Base-by-base conservation (phyloP, 129 eudicot species). In the Lactuca sativa region DNA sequence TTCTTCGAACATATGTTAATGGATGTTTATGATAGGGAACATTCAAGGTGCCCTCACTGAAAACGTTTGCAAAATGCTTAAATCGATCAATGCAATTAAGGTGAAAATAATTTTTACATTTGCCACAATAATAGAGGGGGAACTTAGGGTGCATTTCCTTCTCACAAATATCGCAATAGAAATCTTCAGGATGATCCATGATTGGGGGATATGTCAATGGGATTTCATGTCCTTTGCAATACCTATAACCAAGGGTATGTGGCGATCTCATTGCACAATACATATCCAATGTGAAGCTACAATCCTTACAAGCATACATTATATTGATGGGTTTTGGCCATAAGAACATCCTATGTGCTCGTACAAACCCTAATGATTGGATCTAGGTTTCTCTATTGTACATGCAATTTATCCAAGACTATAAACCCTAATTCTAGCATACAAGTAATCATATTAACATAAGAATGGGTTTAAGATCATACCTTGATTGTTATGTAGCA, bases 131-230 rank as follows among this genome's bases (percentile, higher is more conserved):
- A 63, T 63, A 63, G 15, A 63, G 68, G 10, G 68, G 68, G 2
- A 1, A 1, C 12, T 63, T 63, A 7, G 68, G 68, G 54, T 63
- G 68, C 68, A 63, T 63, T 63, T 40, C 68, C 0, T 9, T 6
- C 54, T 63, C 68, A 40, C 68, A 63, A 38, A 63, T 63, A 17
- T 63, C 68, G 10, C 68, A 63, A 40, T 8, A 63, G 54, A 63
- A 38, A 63, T 63, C 68, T 63, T 63, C 36, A 40, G 68, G 53
- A 17, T 63, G 68, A 41, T 63, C 53, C 5, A 34, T 34, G 68
- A 63, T 54, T 0, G 53, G 53, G 53, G 68, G 68, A 8, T 63
- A 63, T 1, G 32, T 40, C 53, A 63, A 40, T 21, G 68, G 68
- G 36, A 63, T 62, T 3, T 37, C 49, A 40, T 62, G 67, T 38